Evolutionary conservation across 208 protist species (phyloP), one percentile per base, ranked within the genome.

Genomic region (Leishmania tropica): DNA sequence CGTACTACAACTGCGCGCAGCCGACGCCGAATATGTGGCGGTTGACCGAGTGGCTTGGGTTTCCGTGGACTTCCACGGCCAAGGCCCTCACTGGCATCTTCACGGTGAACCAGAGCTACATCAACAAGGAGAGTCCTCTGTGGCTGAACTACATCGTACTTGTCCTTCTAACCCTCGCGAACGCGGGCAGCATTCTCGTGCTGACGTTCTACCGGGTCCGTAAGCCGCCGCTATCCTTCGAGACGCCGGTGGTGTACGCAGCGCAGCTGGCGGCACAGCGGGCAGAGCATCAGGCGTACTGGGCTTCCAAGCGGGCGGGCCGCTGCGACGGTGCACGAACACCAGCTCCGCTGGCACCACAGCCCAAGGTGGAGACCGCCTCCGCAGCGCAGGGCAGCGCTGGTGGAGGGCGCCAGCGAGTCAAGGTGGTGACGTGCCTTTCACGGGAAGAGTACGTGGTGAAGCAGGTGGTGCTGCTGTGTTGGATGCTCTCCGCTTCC

Each of bases 361-460:
- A 35, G 48, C 31, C 31, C 35, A 24, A 11, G 24, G 13, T 3
- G 11, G 19, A 54, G 65, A 7, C 47, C 71, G 47, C 28, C 47
- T 54, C 42, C 17, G 0, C 11, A 13, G 45, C 42, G 24, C 47
- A 31, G 47, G 37, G 35, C 10, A n/a, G 68, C 68, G 45, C 3
- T 19, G 13, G 37, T 19, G 42, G 8, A 28, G n/a, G 2, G 45
- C 21, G 17, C 8, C 24, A 58, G 47, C 80, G 73, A 6, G 70
- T 48, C 24, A 87, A 85, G 58, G 78, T 80, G 3, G 84, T 88
- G 42, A 92, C 89, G 28, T 87, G 80, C 54, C 68, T 95, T 47
- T 88, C 86, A 28, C 78, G 77, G 7, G 89, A 91, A 76, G 91
- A 93, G 85, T 95, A 93, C 75, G 37, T 95, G 7, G 75, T 91